phyloP scores from a whole-genome alignment of 805 yeast species.

The Wickerhamiella kazuoi region DNA sequence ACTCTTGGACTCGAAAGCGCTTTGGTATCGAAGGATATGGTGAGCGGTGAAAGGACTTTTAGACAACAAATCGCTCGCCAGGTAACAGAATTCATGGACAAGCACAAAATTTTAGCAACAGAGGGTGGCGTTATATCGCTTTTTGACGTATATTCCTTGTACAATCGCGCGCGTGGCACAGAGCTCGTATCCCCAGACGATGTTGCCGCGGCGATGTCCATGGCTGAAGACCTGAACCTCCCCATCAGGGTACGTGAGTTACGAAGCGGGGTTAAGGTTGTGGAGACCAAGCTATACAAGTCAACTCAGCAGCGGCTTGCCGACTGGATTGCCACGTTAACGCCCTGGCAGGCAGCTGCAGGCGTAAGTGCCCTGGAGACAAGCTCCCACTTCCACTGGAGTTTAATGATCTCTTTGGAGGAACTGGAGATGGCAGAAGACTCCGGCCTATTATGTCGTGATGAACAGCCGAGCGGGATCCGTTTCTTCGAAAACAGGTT shows the following conservation, averaged over 20 bases:
- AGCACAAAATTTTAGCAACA: constrained; percentile 27
- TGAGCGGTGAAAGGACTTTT: constrained; percentile 20
- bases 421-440: constrained; percentile 44
- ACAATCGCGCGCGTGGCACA: constrained; percentile 46
- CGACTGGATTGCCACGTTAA: constrained; percentile 11
- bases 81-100: constrained; percentile 48
- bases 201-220: constrained; percentile 39
- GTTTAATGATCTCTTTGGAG: constrained; percentile 45
- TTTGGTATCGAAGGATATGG: constrained; percentile 22
- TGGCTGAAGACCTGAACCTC: constrained; percentile 38
- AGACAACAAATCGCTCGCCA: constrained; percentile 55
- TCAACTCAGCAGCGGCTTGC: constrained; percentile 9
- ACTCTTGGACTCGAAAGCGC: constrained; percentile 21
- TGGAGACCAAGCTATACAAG: constrained; percentile 12
- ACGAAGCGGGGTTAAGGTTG: constrained; percentile 25
- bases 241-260: constrained; percentile 33
- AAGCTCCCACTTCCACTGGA: constrained; percentile 42
- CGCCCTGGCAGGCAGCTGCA: constrained; percentile 13
- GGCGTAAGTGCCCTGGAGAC: constrained; percentile 26
- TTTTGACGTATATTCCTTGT: constrained; percentile 44
- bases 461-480: constrained; percentile 49
- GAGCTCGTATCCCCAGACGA: constrained; percentile 57
- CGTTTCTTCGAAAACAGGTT: constrained; percentile 37
- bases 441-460: constrained; percentile 42
- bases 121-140: constrained; percentile 45